Percentiles rank a stretch among this genome's conserved stretches.
Conservation (phyloP, 2,329 filamentous ascomycete genomes). For the Penicillium concentricum region DNA sequence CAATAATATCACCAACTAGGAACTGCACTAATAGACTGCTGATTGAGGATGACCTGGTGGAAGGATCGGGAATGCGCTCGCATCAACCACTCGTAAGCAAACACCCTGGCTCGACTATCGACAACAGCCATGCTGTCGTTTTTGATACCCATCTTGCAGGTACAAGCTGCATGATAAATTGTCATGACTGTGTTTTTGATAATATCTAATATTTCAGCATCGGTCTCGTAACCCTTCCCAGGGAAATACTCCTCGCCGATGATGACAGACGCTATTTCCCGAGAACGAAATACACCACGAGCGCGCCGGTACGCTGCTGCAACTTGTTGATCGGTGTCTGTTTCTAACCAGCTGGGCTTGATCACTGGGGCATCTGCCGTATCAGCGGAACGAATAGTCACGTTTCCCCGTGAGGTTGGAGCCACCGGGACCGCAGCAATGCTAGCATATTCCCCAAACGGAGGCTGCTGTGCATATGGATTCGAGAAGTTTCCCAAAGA, state of each 20-base stretch:
- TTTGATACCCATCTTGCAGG: constrained; percentile 33
- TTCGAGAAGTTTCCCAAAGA: no score
- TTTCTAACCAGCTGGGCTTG: no score
- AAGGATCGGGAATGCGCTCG: constrained; percentile 37
- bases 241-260: constrained; percentile 41
- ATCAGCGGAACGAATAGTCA: no score
- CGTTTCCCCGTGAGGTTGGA: no score
- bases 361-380: no score
- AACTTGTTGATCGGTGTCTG: no score
- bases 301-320: no score
- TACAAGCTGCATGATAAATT: constrained; percentile 32
- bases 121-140: constrained; percentile 33
- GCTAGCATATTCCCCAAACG: no score
- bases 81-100: constrained; percentile 39
- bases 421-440: no score
- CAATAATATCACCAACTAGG: not conserved
- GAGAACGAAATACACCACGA: no score
- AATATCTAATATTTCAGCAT: constrained; percentile 44
- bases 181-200: constrained; percentile 31
- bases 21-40: constrained; percentile 36
- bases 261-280: no score
- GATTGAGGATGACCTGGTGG: constrained; percentile 45
- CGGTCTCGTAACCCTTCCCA: constrained; percentile 39
- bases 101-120: constrained; percentile 32
- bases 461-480: no score